phyloP scores from a whole-genome alignment of 225 moss, liverwort and hornwort genomes.

The Bryum argenteum region DNA sequence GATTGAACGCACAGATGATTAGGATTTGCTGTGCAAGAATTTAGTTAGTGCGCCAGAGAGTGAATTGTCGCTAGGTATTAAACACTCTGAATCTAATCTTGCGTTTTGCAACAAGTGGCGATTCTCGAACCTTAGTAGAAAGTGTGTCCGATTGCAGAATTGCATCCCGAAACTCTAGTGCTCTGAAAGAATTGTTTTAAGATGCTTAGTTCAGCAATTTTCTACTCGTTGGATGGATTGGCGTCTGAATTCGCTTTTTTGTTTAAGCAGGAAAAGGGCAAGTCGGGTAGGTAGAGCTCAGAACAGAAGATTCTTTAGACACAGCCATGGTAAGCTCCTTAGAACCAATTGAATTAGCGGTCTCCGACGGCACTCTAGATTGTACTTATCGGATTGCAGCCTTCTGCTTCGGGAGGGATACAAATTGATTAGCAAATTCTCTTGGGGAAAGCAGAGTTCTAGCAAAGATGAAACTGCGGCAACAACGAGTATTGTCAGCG shows the following conservation, averaged over 20 bases:
- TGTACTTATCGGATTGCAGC: too few species aligned
- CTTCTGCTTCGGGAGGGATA: neutral
- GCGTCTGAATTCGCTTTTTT: neutral
- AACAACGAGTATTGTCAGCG: conserved; percentile 21
- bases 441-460: conserved; percentile 35
- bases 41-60: neutral
- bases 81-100: neutral
- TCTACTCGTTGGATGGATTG: neutral
- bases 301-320: conserved; percentile 13
- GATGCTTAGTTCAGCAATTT: neutral
- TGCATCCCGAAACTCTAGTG: too few species aligned
- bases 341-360: too few species aligned
- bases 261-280: conserved; percentile 29
- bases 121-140: too few species aligned
- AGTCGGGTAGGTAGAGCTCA: conserved; percentile 27
- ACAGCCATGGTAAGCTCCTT: conserved; percentile 28
- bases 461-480: conserved; percentile 32
- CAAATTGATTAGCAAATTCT: conserved; percentile 1
- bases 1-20: neutral
- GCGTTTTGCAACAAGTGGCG: too few species aligned
- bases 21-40: neutral
- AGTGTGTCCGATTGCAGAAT: too few species aligned
- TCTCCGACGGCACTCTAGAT: too few species aligned
- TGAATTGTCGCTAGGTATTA: neutral
- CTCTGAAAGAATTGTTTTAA: too few species aligned